Conservation (phyloP, 2,329 filamentous ascomycete species). For the Huntiella abstrusa region DNA sequence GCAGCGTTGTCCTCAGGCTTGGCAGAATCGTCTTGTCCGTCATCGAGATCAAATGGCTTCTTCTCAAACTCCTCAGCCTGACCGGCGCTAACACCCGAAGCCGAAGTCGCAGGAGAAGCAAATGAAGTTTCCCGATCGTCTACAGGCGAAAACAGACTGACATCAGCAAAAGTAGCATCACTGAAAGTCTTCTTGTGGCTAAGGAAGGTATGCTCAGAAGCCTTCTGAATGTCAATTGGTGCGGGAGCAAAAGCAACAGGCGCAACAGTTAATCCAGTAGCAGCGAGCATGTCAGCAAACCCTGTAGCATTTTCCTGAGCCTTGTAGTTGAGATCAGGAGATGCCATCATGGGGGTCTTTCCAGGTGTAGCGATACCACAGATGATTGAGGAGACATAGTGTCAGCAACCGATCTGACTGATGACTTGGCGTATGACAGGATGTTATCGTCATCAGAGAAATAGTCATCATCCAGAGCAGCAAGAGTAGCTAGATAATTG, state of each 20-base stretch:
- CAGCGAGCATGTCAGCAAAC: not conserved
- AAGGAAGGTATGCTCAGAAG: slow-evolving; percentile 1
- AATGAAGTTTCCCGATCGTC: slow-evolving; percentile 9
- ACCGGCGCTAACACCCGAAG: slow-evolving; percentile 1
- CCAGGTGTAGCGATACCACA: not conserved
- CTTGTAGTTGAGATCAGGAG: not conserved
- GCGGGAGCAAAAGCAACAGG: slow-evolving; percentile 1
- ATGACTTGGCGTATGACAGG: not conserved
- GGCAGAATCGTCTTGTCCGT: not conserved
- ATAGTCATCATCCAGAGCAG: slow-evolving; percentile 3
- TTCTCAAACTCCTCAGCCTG: slow-evolving; percentile 2
- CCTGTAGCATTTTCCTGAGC: not conserved
- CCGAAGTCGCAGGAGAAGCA: slow-evolving; percentile 10
- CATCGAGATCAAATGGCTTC: slow-evolving; percentile 5
- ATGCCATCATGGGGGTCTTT: not conserved
- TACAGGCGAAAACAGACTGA: slow-evolving; percentile 7
- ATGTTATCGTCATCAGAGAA: not conserved
- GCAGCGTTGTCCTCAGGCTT: not conserved
- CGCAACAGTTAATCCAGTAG: not conserved
- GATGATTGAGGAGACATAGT: not conserved
- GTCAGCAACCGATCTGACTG: not conserved
- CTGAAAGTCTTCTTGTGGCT: slow-evolving; percentile 9
- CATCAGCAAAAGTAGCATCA: slow-evolving; percentile 4
- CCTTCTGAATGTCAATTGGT: slow-evolving; percentile 2
- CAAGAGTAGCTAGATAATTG: not conserved